A percentile compares a stretch with the other conserved stretches of the same genome.
phyloP scores from a whole-genome alignment of 1,284 basidiomycete species.

The Golubevia sp. region DNA sequence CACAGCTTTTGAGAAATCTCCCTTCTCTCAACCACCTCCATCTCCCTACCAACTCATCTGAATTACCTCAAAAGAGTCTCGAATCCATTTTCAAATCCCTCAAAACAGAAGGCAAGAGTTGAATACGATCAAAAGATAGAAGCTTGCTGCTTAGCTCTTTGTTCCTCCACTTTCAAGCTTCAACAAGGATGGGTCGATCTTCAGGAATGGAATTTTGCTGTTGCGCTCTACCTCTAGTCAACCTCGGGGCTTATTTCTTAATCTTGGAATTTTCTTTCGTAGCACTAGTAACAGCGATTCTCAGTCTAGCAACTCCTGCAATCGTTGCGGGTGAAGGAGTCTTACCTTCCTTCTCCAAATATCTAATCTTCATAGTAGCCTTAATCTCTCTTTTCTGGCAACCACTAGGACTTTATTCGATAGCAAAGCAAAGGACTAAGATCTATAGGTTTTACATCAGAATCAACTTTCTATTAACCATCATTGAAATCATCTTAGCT shows the following conservation, averaged over 20 bases:
- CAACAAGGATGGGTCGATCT: no score
- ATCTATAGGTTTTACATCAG: slow-evolving; percentile 51
- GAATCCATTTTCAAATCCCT: no score
- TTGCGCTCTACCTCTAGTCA: slow-evolving; percentile 44
- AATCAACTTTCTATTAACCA: slow-evolving; percentile 45
- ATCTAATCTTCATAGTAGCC: slow-evolving; percentile 39
- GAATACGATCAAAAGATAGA: no score
- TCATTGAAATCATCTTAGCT: slow-evolving; percentile 31
- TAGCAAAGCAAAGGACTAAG: slow-evolving; percentile 31
- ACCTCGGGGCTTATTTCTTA: slow-evolving; percentile 50
- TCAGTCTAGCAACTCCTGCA: slow-evolving; percentile 41
- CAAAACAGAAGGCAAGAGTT: no score
- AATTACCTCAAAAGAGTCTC: no score
- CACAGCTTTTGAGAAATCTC: no score
- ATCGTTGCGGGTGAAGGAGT: slow-evolving; percentile 48
- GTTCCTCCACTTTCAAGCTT: no score
- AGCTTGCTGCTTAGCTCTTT: no score
- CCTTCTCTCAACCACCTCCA: no score
- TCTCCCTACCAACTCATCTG: no score
- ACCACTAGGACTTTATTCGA: slow-evolving; percentile 35
- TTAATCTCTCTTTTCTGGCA: slow-evolving; percentile 50
- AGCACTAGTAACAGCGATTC: slow-evolving; percentile 35
- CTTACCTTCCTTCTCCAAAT: slow-evolving; percentile 48
- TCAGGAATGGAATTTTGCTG: no score
- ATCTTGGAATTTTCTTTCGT: slow-evolving; percentile 46